Evolutionary conservation across 2,329 filamentous ascomycete species (phyloP).

Genomic region (Calonectria crousiana): DNA sequence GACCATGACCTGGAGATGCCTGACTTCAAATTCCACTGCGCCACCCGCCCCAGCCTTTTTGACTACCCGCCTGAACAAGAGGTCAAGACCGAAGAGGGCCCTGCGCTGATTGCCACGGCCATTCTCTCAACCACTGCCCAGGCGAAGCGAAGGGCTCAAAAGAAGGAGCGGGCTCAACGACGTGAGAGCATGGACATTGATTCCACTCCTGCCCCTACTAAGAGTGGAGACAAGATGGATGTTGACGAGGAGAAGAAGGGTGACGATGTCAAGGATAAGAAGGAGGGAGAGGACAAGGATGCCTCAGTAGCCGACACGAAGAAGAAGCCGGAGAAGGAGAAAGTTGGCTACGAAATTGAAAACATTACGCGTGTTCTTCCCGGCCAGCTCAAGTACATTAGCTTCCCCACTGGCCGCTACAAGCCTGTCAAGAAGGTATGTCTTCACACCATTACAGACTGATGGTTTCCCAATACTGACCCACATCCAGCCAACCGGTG

Average conservation of each 20-base stretch:
- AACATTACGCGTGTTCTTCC: conserved; percentile 98
- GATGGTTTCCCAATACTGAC: conserved; percentile 37
- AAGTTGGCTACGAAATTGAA: conserved; percentile 93
- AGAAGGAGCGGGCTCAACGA: conserved; percentile 90
- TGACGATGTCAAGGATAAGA: conserved; percentile 69
- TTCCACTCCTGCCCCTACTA: conserved; percentile 66
- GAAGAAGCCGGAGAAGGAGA: conserved; percentile 96
- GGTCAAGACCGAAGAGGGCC: conserved; percentile 92
- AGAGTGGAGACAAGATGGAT: conserved; percentile 88
- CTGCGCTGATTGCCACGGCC: conserved; percentile 93
- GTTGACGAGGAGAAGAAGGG: conserved; percentile 74
- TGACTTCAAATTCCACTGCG: conserved; percentile 95
- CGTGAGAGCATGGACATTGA: conserved; percentile 97
- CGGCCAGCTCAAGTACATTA: conserved; percentile 94
- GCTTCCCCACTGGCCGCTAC: conserved; percentile 90
- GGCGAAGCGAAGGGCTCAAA: conserved; percentile 93
- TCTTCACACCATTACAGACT: conserved; percentile 23
- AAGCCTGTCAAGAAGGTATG: conserved; percentile 89
- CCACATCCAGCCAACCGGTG: conserved; percentile 81
- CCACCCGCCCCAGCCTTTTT: conserved; percentile 93
- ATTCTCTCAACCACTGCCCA: conserved; percentile 97
- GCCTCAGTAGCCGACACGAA: conserved; percentile 70
- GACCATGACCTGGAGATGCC: conserved; percentile 95
- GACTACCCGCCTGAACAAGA: conserved; percentile 98
- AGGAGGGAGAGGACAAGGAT: conserved; percentile 72